Evolutionary conservation across 2,329 filamentous ascomycete species (phyloP), one percentile per base, ranked within the genome.

Genomic region (Septoria petroselini): DNA sequence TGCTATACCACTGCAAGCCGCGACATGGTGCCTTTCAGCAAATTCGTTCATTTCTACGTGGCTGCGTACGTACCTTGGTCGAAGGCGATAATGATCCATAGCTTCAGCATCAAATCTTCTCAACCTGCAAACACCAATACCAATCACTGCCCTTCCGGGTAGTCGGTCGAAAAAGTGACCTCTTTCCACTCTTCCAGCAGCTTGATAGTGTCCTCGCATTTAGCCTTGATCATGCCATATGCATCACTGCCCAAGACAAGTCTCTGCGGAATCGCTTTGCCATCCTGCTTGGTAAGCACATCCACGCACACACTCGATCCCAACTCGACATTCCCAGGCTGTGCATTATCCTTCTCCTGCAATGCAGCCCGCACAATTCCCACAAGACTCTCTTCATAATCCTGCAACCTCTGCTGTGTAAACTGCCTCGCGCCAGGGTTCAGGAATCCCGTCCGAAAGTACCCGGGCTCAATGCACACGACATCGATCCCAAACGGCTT

Each of bases 281-380:
- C 79, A 52, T 65, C 62, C 15, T 70, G 72, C 35, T 68, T 68
- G 6, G 76, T 81, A 56, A 84, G 56, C 11, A 80, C 68, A 55
- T 84, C 80, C 4, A 83, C 71, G 21, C 81, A 68, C 1, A 78
- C 71, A 48, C 66, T 70, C 6, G 69, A 67, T 0, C 76, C 81
- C 68, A 82, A 82, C 14, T 64, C 65, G 2, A 79, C 71, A 59
- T 84, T 79, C 0, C 81, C 81, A 0, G 69, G 72, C 66, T 83
- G 79, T 0, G 74, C 72, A 12, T 74, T 69, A 52, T 81, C 66
- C 8, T 65, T 64, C 2, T 37, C 34, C 2, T 64, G 62, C 25
- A 79, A 52, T 2, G 48, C 34, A 14, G 54, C 61, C 43, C 72
- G 61, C 14, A 65, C 29, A 23, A 61, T 41, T 6, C 62, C 71